These are phyloP conservation scores for Naegleria gruberi DNA, from an alignment of 208 protist species.

Conservation along the genomic window DNA sequence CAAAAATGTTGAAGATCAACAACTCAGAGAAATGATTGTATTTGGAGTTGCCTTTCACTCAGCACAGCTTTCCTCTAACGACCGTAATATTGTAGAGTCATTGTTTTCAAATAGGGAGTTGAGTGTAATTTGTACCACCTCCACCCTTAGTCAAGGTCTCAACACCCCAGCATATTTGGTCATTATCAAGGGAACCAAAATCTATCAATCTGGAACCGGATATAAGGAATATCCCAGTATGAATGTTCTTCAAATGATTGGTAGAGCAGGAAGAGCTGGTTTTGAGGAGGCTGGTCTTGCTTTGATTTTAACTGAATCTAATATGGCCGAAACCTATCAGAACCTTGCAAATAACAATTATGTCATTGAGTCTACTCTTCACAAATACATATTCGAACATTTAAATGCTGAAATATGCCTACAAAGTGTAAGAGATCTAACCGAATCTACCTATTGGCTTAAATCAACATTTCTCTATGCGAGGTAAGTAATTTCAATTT, in stretches of 20 bases:
- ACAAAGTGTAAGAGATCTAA: slow-evolving; percentile 66
- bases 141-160: slow-evolving; percentile 78
- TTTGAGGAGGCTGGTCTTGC: slow-evolving; percentile 68
- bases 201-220: slow-evolving; percentile 23
- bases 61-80: slow-evolving; percentile 60
- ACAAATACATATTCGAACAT: slow-evolving; percentile 76
- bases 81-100: slow-evolving; percentile 64
- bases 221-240: slow-evolving; percentile 1
- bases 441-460: slow-evolving; percentile 63
- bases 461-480: slow-evolving; percentile 59
- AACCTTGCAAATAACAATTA: slow-evolving; percentile 40
- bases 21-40: slow-evolving; percentile 39
- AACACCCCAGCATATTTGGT: slow-evolving; percentile 77
- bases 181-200: slow-evolving; percentile 39
- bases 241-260: slow-evolving; percentile 41
- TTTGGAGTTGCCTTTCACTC: slow-evolving; percentile 72
- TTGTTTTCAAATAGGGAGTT: slow-evolving; percentile 72
- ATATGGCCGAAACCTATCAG: slow-evolving; percentile 53
- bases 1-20: slow-evolving; percentile 27
- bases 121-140: slow-evolving; percentile 73
- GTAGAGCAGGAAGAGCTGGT: slow-evolving; percentile 71
- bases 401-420: slow-evolving; percentile 81
- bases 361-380: slow-evolving; percentile 60
- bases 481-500: background rate
- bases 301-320: slow-evolving; percentile 70